phyloP scores from a whole-genome alignment of 148 eudicot genomes.

The Chenopodium quinoa region DNA sequence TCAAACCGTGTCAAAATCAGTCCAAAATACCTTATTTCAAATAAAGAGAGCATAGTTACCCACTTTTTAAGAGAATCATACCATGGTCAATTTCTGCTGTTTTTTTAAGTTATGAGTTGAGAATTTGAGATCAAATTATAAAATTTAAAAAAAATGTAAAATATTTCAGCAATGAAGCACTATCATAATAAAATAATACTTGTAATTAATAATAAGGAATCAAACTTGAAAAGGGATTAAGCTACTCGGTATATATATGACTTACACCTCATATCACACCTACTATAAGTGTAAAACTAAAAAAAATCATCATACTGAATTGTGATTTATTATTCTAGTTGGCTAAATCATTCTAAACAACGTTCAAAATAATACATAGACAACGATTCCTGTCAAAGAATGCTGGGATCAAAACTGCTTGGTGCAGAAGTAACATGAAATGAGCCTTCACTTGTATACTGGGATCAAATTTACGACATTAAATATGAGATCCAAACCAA shows the following conservation, averaged over 20 bases:
- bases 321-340: not conserved
- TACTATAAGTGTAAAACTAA: not conserved
- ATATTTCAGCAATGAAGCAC: too few relatives aligned
- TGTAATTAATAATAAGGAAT: too few relatives aligned
- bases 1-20: too few relatives aligned
- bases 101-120: too few relatives aligned
- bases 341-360: not conserved
- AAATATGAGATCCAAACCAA: conserved; percentile 9
- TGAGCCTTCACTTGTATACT: not conserved
- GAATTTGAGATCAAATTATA: too few relatives aligned
- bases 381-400: conserved; percentile 7
- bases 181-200: too few relatives aligned
- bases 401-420: conserved; percentile 15
- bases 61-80: too few relatives aligned
- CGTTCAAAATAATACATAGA: not conserved
- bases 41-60: too few relatives aligned
- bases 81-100: too few relatives aligned
- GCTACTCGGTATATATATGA: not conserved
- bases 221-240: too few relatives aligned
- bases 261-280: not conserved
- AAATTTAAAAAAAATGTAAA: too few relatives aligned
- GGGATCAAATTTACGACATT: not conserved
- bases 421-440: conserved; percentile 4
- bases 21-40: too few relatives aligned
- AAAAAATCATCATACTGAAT: not conserved